Evolutionary conservation across 768 basidiomycete species (phyloP), one percentile per base, ranked within the genome.

Genomic region (Boletus vermiculosoides): DNA sequence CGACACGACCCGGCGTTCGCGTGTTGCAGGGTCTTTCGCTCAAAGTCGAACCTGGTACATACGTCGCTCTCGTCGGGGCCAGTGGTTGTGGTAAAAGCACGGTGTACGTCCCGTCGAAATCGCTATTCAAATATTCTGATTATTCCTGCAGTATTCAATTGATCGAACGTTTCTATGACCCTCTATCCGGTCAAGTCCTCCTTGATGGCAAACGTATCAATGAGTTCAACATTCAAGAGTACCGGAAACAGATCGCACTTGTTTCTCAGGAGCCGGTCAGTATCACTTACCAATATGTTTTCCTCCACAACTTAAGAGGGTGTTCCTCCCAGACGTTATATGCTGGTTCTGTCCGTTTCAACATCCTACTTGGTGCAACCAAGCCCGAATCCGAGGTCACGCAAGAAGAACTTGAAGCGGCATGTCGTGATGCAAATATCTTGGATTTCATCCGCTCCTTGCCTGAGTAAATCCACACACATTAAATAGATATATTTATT

Each of bases 281-380:
- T 59, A 53, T 39, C 18, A 58, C 16, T 28, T n/a, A 12, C 5
- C 5, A 1, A 56, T 42, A 56, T 60, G 39, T 63, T 62, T 50
- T 55, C 54, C 12, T 45, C 5, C 9, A 31, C 31, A 7, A 39
- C 16, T 23, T 7, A 34, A 37, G 22, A 34, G 15, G 3, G 5
- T 47, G 18, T 46, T 45, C 16, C 15, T 16, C 23, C 11, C 52
- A 76, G 73, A 92, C 88, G 0, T 76, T 98, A 4, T 98, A 97
- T 68, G 86, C 92, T n/a, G 92, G 93, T 30, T 90, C 90, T 2
- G 79, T 97, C 57, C 87, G 89, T 30, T 95, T 96, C 75, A 98
- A 98, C 72, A 84, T 95, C 69, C 71, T 94, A 8, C 86, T 97
- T 37, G 94, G 94, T 16, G 88, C 90, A 40, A 82, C 79, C 61